phyloP scores from a whole-genome alignment of 139 green algal species.

The Trebouxia sp. region DNA sequence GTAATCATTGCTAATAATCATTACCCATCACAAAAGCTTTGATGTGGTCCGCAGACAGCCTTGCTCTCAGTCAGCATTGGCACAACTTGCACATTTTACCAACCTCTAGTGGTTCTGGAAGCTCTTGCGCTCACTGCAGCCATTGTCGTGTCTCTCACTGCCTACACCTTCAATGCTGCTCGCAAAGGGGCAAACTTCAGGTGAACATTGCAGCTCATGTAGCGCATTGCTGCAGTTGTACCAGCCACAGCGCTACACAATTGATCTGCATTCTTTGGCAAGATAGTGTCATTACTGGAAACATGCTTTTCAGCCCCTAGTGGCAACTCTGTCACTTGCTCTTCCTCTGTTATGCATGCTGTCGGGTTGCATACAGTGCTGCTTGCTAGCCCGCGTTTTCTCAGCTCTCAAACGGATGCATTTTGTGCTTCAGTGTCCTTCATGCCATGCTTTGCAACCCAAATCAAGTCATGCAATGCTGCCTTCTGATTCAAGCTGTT shows the following conservation, averaged over 20 bases:
- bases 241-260: neutral
- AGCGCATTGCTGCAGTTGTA: neutral
- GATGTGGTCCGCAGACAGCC: slow-evolving; percentile 32
- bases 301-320: neutral
- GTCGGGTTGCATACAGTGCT: no score
- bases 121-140: slow-evolving; percentile 57
- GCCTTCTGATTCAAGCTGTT: neutral
- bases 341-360: no score
- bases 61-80: slow-evolving; percentile 46
- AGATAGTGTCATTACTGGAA: neutral
- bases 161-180: slow-evolving; percentile 72
- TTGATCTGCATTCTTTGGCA: neutral
- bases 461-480: neutral
- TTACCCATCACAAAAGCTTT: no score
- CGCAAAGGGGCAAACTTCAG: slow-evolving; percentile 60
- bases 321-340: no score
- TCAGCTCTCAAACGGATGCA: neutral
- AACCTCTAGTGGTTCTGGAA: slow-evolving; percentile 62
- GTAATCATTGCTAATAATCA: no score
- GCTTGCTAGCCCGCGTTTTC: neutral
- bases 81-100: slow-evolving; percentile 51
- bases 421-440: neutral
- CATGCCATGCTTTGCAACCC: neutral
- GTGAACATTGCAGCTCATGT: neutral
- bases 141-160: slow-evolving; percentile 54